Conservation (phyloP, 2,329 filamentous ascomycete genomes). For the Cladobotryum protrusum region DNA sequence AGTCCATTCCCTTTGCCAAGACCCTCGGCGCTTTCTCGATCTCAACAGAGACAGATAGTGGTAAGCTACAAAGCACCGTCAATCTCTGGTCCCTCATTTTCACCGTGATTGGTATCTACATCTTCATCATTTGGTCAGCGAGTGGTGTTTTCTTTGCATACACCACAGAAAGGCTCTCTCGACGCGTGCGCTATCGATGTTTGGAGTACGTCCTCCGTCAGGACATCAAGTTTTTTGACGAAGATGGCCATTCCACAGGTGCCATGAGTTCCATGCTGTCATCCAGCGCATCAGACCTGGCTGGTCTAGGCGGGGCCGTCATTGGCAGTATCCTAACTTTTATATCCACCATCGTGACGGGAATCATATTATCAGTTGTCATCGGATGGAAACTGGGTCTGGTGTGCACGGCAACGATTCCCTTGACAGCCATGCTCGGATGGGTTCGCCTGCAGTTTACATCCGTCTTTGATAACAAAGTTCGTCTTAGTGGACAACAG, state of each 20-base stretch:
- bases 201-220: conserved; percentile 25
- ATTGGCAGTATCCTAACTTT: conserved; percentile 18
- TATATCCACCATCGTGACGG: conserved; percentile 10
- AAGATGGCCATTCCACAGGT: conserved; percentile 26
- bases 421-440: conserved; percentile 33
- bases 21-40: background rate
- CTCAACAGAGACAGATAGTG: no score
- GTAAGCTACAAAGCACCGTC: no score
- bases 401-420: conserved; percentile 36
- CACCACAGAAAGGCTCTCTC: conserved; percentile 72
- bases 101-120: no score
- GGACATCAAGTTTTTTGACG: conserved; percentile 38
- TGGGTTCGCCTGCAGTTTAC: conserved; percentile 32
- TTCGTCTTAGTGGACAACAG: background rate
- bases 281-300: conserved; percentile 32
- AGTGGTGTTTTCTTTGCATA: conserved; percentile 60
- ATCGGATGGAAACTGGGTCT: conserved; percentile 40
- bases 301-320: conserved; percentile 40
- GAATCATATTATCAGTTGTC: conserved; percentile 23
- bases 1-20: background rate
- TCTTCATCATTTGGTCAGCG: no score
- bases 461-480: conserved; percentile 7
- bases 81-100: no score
- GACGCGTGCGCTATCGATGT: conserved; percentile 56
- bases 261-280: conserved; percentile 27